Percentiles rank a stretch among this genome's conserved stretches.
Conservation (phyloP, 192 early-diverging fungal genomes). For the Coemansia sp. region DNA sequence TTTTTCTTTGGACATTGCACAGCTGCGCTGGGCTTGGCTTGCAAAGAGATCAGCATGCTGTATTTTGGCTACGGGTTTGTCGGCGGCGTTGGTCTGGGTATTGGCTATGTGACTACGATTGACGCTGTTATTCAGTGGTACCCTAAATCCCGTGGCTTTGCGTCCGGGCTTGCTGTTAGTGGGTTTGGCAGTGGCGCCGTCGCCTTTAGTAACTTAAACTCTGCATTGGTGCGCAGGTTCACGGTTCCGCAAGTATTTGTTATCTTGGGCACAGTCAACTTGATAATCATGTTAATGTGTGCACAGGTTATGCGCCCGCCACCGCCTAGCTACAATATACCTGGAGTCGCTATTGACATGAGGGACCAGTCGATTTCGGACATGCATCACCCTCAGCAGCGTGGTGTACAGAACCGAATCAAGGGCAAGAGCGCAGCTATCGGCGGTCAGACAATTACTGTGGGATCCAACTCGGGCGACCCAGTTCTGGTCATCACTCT, state of each 20-base stretch:
- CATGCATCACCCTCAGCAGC: conserved; percentile 29
- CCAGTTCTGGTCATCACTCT: conserved; percentile 59
- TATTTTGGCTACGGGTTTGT: conserved; percentile 76
- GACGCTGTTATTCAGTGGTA: conserved; percentile 80
- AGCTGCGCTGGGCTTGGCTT: conserved; percentile 62
- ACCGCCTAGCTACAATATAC: conserved; percentile 60
- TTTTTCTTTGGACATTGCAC: conserved; percentile 73
- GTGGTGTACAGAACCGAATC: conserved; percentile 45
- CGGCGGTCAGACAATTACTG: conserved; percentile 53
- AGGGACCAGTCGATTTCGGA: conserved; percentile 45
- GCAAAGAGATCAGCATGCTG: conserved; percentile 62
- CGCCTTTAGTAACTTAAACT: conserved; percentile 67
- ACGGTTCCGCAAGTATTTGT: conserved; percentile 68
- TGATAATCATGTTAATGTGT: conserved; percentile 65
- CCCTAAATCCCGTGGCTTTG: conserved; percentile 71
- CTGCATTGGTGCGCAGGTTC: conserved; percentile 53
- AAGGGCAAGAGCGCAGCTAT: conserved; percentile 49
- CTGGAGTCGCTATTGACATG: conserved; percentile 60
- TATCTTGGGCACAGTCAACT: conserved; percentile 63
- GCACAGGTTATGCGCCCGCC: conserved; percentile 63
- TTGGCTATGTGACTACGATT: conserved; percentile 76
- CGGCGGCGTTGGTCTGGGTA: conserved; percentile 68
- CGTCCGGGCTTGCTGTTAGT: conserved; percentile 74
- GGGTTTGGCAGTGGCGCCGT: conserved; percentile 77
- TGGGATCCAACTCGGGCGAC: conserved; percentile 56